phyloP scores from a whole-genome alignment of 2,329 filamentous ascomycete genomes.

The Ophiocordyceps camponoti-floridani region DNA sequence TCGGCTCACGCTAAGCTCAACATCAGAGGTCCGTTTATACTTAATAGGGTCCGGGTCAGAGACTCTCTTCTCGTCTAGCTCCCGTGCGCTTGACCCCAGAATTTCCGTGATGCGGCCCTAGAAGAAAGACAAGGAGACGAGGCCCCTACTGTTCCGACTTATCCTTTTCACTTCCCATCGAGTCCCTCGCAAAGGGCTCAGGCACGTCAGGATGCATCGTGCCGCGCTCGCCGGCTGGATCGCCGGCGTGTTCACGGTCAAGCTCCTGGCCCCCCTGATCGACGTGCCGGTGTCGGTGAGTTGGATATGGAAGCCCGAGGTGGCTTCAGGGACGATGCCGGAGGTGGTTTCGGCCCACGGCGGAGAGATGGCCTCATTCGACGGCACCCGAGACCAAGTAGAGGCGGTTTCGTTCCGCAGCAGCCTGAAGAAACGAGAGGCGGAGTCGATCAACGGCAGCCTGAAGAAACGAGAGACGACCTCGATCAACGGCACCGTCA shows the following conservation, averaged over 20 bases:
- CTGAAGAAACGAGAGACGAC: not conserved
- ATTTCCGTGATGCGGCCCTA: too few relatives aligned
- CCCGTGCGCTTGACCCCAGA: too few relatives aligned
- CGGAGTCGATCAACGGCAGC: not conserved
- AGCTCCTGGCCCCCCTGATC: not conserved
- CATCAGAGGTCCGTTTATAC: too few relatives aligned
- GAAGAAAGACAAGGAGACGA: too few relatives aligned
- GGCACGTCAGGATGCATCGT: not conserved
- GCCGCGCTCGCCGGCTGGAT: not conserved
- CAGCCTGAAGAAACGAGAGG: too few relatives aligned
- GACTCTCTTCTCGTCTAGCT: not conserved
- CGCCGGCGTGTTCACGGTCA: not conserved
- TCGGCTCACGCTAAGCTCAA: too few relatives aligned
- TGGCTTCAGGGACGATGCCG: not conserved
- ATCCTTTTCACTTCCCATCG: not conserved
- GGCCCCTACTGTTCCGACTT: not conserved
- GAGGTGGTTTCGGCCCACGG: too few relatives aligned
- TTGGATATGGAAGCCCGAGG: not conserved
- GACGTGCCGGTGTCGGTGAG: not conserved
- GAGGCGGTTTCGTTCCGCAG: not conserved
- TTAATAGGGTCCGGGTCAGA: not conserved
- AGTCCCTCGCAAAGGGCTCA: not conserved
- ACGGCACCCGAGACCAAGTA: not conserved
- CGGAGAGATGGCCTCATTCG: not conserved
- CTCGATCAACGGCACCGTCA: not conserved